These are phyloP conservation scores for Coniferiporia sulphurascens DNA, from an alignment of 1,284 basidiomycete species.

Conservation along the genomic window DNA sequence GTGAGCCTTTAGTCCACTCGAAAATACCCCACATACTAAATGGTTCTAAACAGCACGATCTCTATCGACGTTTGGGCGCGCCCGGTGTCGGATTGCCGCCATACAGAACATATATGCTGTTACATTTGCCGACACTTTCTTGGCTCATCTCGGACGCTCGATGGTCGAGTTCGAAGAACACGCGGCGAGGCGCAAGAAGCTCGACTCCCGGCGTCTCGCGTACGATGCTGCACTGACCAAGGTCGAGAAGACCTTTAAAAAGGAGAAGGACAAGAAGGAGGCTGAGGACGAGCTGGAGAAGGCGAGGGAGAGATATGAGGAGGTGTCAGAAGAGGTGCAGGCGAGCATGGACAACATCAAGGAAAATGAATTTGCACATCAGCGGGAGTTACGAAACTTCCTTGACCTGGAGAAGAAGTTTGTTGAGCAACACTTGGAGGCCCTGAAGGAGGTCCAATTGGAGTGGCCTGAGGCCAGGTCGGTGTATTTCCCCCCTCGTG, in stretches of 20 bases:
- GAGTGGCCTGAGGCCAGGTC: slow-evolving; percentile 51
- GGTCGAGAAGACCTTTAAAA: slow-evolving; percentile 59
- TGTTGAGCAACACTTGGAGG: slow-evolving; percentile 64
- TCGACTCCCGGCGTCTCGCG: slow-evolving; percentile 40
- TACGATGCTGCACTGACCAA: slow-evolving; percentile 72
- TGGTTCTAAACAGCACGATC: slow-evolving; percentile 48
- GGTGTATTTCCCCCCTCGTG: slow-evolving; percentile 35
- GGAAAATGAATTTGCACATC: slow-evolving; percentile 67
- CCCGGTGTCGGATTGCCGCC: slow-evolving; percentile 76
- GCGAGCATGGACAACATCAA: slow-evolving; percentile 72
- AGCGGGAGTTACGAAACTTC: slow-evolving; percentile 62
- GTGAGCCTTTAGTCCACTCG: slow-evolving; percentile 33
- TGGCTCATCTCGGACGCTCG: slow-evolving; percentile 58
- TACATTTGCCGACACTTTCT: slow-evolving; percentile 66
- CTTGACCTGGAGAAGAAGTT: slow-evolving; percentile 71
- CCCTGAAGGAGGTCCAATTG: slow-evolving; percentile 60
- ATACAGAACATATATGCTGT: slow-evolving; percentile 76
- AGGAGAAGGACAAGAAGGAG: slow-evolving; percentile 55
- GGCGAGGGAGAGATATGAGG: slow-evolving; percentile 71
- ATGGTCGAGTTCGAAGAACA: slow-evolving; percentile 69
- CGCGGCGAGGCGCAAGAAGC: slow-evolving; percentile 64
- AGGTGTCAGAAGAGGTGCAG: slow-evolving; percentile 75
- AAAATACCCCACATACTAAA: background rate
- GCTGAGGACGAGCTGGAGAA: slow-evolving; percentile 73
- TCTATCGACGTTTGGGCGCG: slow-evolving; percentile 68